These are phyloP conservation scores for Sistotremastrum niveocremeum DNA, from an alignment of 768 basidiomycete genomes.

Conservation along the genomic window DNA sequence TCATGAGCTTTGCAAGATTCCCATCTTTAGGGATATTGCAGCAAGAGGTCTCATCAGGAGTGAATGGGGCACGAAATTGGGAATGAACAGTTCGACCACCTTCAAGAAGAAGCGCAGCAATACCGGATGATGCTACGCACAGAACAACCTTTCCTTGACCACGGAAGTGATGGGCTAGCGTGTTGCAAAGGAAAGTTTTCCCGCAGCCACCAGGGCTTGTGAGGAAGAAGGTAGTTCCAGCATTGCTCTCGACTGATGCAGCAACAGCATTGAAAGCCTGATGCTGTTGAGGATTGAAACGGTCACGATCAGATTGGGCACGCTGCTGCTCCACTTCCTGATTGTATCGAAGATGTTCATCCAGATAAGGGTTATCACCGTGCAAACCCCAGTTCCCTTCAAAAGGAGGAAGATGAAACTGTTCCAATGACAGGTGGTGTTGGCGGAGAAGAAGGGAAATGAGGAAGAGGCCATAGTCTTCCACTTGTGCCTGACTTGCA, in stretches of 20 bases:
- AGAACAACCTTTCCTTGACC: constrained; percentile 21
- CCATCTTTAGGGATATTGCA: constrained; percentile 24
- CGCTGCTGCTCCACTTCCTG: background rate
- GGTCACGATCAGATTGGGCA: constrained; percentile 1
- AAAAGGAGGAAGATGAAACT: constrained; percentile 6
- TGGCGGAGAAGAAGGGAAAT: constrained; percentile 18
- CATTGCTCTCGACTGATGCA: constrained; percentile 10
- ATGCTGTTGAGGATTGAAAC: constrained; percentile 20
- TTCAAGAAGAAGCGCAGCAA: constrained; percentile 29
- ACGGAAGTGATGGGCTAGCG: constrained; percentile 18
- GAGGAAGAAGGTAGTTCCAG: constrained; percentile 22
- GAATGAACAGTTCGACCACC: constrained; percentile 36
- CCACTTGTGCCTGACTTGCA: constrained; percentile 19
- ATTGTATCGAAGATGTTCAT: constrained; percentile 8
- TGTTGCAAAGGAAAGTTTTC: constrained; percentile 31
- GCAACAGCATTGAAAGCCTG: constrained; percentile 17
- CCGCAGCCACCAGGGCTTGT: constrained; percentile 30
- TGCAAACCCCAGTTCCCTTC: constrained; percentile 1
- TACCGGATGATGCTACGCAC: constrained; percentile 37
- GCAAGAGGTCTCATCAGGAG: constrained; percentile 12
- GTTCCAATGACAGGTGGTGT: constrained; percentile 11
- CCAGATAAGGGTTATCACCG: constrained; percentile 8
- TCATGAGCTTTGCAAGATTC: constrained; percentile 20
- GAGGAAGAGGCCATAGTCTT: constrained; percentile 30
- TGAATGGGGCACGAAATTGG: constrained; percentile 33